Evolutionary conservation across 352 stramenopile genomes (phyloP), one percentile per base, ranked within the genome.

Genomic region (Pythium sp.): DNA sequence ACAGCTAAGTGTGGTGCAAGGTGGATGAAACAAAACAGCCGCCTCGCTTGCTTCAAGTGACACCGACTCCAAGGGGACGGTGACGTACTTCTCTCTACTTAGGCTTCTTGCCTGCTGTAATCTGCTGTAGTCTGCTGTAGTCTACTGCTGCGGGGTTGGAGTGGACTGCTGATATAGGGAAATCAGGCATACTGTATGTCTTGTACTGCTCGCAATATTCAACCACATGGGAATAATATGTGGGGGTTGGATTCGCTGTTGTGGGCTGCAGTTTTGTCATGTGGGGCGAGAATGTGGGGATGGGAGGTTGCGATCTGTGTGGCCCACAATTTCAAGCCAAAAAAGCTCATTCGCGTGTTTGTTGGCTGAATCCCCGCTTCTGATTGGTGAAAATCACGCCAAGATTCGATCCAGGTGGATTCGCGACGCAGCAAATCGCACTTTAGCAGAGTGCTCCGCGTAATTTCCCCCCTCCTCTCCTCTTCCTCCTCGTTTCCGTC

Each of bases 361-460:
- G 32, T 51, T 15, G 26, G 18, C n/a, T 5, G 54, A 64, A 56
- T 38, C 2, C 2, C 18, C 9, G 14, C 28, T 36, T 15, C 24
- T 64, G 41, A 64, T 64, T 64, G 58, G 58, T 22, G 24, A 15
- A 64, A 41, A 53, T 6, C 34, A 1, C 14, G 55, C 8, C 4
- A 60, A 60, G 55, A 60, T 55, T 67, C 62, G 62, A 67, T 47
- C 38, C 38, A 47, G 38, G 38, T 47, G 38, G 58, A 58, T 36
- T 59, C 55, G 36, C 20, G 24, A 41, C 38, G 49, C 26, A 53
- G 36, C 18, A 51, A 41, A 30, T 62, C 79, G 79, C 71, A 87
- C 75, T 86, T 86, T 81, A 49, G 32, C 8, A 66, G 22, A 26
- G 26, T 47, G 58, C 56, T 38, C n/a, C 28, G 58, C 66, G 60